Percentiles rank a stretch among this genome's conserved stretches.
These are phyloP conservation scores for Gossypioides kirkii DNA, from an alignment of 345 rosid species.

Conservation along the genomic window DNA sequence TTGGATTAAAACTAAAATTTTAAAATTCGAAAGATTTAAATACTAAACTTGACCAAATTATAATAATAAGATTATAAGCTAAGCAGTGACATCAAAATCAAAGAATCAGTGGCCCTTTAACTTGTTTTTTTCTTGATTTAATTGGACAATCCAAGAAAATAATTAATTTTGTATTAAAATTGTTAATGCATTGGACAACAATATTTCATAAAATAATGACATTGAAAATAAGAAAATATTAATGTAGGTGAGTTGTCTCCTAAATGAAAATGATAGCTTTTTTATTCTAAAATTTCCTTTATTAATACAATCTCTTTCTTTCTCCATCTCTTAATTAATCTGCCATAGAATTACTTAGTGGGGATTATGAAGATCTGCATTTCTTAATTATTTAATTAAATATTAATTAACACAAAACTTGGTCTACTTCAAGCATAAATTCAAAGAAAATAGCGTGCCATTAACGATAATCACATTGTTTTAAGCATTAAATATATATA, in stretches of 20 bases:
- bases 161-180: background rate
- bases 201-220: background rate
- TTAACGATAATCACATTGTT: background rate
- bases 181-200: background rate
- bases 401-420: background rate
- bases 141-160: background rate
- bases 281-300: background rate
- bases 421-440: background rate
- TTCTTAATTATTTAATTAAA: slow-evolving; percentile 3
- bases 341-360: background rate
- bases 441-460: background rate
- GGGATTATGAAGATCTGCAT: background rate
- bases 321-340: background rate
- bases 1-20: no score
- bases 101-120: background rate
- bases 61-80: background rate
- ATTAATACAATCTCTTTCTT: background rate
- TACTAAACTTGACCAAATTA: no score
- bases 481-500: background rate
- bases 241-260: slow-evolving; percentile 10
- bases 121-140: background rate
- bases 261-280: background rate
- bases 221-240: background rate
- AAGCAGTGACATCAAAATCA: background rate
- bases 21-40: no score